Percentiles rank a stretch among this genome's conserved stretches.
Evolutionary conservation across 768 basidiomycete genomes (phyloP).

Genomic region (Boletus coccyginus): DNA sequence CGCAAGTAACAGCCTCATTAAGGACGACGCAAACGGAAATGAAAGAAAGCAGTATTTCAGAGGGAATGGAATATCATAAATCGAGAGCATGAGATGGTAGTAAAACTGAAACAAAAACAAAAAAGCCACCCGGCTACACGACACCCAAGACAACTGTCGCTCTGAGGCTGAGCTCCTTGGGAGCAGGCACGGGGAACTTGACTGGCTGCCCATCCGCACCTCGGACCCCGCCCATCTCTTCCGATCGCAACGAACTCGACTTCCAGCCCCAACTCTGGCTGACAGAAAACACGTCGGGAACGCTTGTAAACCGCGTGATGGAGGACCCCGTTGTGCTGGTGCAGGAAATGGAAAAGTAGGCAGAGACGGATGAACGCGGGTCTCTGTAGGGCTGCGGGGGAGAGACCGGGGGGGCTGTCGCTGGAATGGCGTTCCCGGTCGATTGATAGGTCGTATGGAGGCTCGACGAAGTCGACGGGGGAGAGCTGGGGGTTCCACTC

Average conservation of each 20-base stretch:
- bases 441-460: slow-evolving; percentile 23
- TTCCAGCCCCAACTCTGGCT: slow-evolving; percentile 97
- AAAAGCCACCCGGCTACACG: slow-evolving; percentile 38
- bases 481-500: slow-evolving; percentile 42
- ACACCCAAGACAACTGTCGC: slow-evolving; percentile 80
- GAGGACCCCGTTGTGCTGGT: slow-evolving; percentile 78
- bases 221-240: slow-evolving; percentile 42
- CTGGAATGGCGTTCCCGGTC: slow-evolving; percentile 30
- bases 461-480: slow-evolving; percentile 22
- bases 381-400: slow-evolving; percentile 76
- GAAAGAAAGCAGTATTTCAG: background rate
- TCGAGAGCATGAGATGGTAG: slow-evolving; percentile 4
- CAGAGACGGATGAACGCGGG: slow-evolving; percentile 64
- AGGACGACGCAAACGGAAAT: background rate
- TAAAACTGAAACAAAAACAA: background rate
- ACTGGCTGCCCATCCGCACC: slow-evolving; percentile 31
- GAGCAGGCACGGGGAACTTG: slow-evolving; percentile 31
- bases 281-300: slow-evolving; percentile 81
- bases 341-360: slow-evolving; percentile 84
- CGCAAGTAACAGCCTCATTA: background rate
- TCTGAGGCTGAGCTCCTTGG: slow-evolving; percentile 59
- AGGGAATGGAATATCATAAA: background rate
- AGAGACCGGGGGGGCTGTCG: slow-evolving; percentile 42
- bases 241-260: slow-evolving; percentile 50
- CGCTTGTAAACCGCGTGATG: slow-evolving; percentile 79